Base-by-base conservation (phyloP, 2,329 filamentous ascomycete genomes). In the Shiraia bambusicola region DNA sequence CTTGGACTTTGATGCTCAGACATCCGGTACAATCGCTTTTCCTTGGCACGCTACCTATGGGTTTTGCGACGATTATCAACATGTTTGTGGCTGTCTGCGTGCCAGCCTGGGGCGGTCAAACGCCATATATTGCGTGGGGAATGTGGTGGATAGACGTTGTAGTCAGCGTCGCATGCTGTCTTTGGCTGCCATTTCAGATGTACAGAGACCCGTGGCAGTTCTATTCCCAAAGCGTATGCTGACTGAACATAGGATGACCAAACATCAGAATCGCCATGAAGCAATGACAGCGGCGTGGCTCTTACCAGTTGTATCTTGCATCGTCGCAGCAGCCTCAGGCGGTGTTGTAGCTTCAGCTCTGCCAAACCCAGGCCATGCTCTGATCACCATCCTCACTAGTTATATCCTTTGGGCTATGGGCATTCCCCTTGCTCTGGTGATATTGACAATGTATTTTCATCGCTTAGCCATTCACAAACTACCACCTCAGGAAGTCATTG, bases 341-440 rank as follows among this genome's bases (percentile, higher is more conserved):
- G 80, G 76, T 17, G 69, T 84, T 35, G 73, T 87, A 0, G 82
- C 84, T 2, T 71, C 74, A 5, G 71, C 76, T 3, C 72, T 88
- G 1, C 76, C 78, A 2, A 69, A 82, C 47, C 64, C 68, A 0
- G 58, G 72, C 17, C 75, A 82, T 48, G 79, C 79, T 7, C 61
- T 85, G 19, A 76, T 75, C 41, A 88, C 84, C 0, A 59, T 87
- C 25, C 69, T 86, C 13, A 72, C 72, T 9, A 82, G 76, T 11
- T 88, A 87, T 57, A 71, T 86, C 12, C 76, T 88, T 34, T 87
- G 81, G 82, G 83, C 83, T 1, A 80, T 80, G 32, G 83, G 82
- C 9, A 72, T 77, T 0, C 78, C 77, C 0, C 67, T 87, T 40
- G 78, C 83, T 1, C 74, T 82, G 55, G 73, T 77, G 30, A 75